Conservation (phyloP, 495 filamentous ascomycete genomes). For the Penicillium crystallinum region DNA sequence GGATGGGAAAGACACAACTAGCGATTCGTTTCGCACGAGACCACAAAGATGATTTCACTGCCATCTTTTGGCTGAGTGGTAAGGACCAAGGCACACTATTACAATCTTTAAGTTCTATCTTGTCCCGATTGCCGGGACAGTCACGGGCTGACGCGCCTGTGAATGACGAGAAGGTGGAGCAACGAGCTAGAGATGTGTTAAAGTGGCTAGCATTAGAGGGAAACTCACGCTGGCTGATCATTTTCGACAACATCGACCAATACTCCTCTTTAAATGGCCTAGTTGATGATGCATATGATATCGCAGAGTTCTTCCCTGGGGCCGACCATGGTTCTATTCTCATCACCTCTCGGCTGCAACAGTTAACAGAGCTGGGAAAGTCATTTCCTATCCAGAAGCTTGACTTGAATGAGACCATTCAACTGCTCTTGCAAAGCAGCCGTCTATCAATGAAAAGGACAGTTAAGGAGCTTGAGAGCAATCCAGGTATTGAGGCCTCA, state of each 20-base stretch:
- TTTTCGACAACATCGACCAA: conserved; percentile 41
- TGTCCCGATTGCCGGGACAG: conserved; percentile 14
- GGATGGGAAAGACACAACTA: conserved; percentile 42
- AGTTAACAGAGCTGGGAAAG: conserved; percentile 24
- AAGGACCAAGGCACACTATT: conserved; percentile 18
- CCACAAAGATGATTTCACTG: conserved; percentile 22
- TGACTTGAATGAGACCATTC: conserved; percentile 8
- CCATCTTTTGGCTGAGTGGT: conserved; percentile 30
- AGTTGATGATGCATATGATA: conserved; percentile 26
- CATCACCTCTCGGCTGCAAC: conserved; percentile 33
- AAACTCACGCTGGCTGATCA: conserved; percentile 35
- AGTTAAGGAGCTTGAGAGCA: background rate
- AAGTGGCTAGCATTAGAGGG: conserved; percentile 21
- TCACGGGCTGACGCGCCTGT: conserved; percentile 5
- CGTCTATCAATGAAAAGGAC: background rate
- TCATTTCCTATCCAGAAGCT: conserved; percentile 23
- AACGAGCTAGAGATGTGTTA: conserved; percentile 17
- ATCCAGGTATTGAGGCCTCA: conserved; percentile 3
- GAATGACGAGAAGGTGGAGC: conserved; percentile 13
- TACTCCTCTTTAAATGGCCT: conserved; percentile 18
- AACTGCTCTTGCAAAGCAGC: conserved; percentile 22
- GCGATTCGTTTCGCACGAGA: conserved; percentile 34
- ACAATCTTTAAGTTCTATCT: conserved; percentile 20
- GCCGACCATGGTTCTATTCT: conserved; percentile 39
- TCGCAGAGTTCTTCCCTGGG: conserved; percentile 26